Evolutionary conservation across 805 yeast genomes (phyloP).

Genomic region (Candida khao-thaluensis): DNA sequence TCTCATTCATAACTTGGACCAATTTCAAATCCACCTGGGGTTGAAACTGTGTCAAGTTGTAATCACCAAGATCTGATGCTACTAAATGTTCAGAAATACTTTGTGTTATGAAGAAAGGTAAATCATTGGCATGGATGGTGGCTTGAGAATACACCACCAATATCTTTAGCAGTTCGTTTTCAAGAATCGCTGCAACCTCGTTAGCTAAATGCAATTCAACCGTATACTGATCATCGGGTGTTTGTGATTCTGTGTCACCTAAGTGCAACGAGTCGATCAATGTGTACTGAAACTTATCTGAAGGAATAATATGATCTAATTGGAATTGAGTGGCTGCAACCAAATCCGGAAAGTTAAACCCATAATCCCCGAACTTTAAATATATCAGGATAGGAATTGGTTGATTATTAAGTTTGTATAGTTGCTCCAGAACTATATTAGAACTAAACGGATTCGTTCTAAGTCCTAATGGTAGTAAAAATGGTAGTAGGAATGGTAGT

Average conservation of each 20-base stretch:
- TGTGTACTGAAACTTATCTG: conserved; percentile 3
- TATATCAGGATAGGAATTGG: conserved; percentile 21
- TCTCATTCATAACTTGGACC: conserved; percentile 1
- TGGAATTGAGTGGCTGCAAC: conserved; percentile 46
- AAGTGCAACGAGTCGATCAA: conserved; percentile 6
- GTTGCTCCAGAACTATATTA: background rate
- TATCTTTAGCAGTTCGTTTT: conserved; percentile 37
- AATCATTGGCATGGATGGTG: conserved; percentile 53
- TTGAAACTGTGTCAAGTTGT: conserved; percentile 1
- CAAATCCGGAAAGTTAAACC: conserved; percentile 65
- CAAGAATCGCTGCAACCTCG: conserved; percentile 9
- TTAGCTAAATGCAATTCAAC: conserved; percentile 11
- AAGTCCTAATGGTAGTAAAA: too few relatives aligned
- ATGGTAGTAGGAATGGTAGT: conserved; percentile 2
- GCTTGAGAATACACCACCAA: conserved; percentile 40
- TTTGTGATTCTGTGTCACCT: conserved; percentile 12
- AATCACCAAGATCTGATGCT: conserved; percentile 20
- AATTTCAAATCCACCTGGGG: conserved; percentile 1
- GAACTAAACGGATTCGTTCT: background rate
- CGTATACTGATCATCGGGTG: conserved; percentile 8
- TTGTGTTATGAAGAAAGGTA: conserved; percentile 63
- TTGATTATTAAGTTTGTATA: background rate
- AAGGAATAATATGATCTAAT: conserved; percentile 6
- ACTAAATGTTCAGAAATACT: conserved; percentile 32
- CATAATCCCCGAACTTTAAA: conserved; percentile 34